Percentiles rank a stretch among this genome's conserved stretches.
These are phyloP conservation scores for Candida albicans DNA, from an alignment of 1,139 yeast species.

Conservation along the genomic window DNA sequence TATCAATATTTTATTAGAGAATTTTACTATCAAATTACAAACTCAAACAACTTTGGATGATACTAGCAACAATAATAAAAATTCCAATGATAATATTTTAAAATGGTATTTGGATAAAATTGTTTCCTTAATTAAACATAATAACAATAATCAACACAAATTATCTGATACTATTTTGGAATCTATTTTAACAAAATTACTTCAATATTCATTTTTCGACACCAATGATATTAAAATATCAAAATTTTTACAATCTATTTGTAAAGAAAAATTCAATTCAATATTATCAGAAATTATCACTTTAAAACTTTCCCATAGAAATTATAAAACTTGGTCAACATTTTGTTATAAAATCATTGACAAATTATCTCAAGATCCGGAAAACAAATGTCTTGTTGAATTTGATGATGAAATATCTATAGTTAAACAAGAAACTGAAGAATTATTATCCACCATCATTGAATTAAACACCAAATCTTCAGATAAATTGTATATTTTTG, in stretches of 20 bases:
- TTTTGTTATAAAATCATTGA: conserved; percentile 35
- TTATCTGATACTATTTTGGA: conserved; percentile 29
- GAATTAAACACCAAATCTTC: conserved; percentile 16
- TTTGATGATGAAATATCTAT: conserved; percentile 56
- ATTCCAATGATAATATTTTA: conserved; percentile 44
- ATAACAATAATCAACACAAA: conserved; percentile 29
- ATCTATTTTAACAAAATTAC: conserved; percentile 50
- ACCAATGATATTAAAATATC: conserved; percentile 28
- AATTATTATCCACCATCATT: conserved; percentile 48
- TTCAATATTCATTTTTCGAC: conserved; percentile 58
- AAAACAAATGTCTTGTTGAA: conserved; percentile 31
- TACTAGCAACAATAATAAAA: conserved; percentile 12
- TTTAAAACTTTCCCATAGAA: conserved; percentile 33
- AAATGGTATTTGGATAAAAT: conserved; percentile 72
- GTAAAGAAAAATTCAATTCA: conserved; percentile 65
- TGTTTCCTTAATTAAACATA: conserved; percentile 54
- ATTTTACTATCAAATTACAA: conserved; percentile 25
- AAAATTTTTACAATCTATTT: conserved; percentile 23
- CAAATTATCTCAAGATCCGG: conserved; percentile 22
- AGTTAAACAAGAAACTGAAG: conserved; percentile 52
- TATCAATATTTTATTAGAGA: conserved; percentile 6
- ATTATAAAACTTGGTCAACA: conserved; percentile 60
- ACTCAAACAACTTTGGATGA: conserved; percentile 21
- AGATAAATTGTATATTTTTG: conserved; percentile 49
- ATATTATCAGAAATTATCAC: conserved; percentile 60